Base-by-base conservation (phyloP, 768 basidiomycete species). In the Neoboletus subvelutipes region DNA sequence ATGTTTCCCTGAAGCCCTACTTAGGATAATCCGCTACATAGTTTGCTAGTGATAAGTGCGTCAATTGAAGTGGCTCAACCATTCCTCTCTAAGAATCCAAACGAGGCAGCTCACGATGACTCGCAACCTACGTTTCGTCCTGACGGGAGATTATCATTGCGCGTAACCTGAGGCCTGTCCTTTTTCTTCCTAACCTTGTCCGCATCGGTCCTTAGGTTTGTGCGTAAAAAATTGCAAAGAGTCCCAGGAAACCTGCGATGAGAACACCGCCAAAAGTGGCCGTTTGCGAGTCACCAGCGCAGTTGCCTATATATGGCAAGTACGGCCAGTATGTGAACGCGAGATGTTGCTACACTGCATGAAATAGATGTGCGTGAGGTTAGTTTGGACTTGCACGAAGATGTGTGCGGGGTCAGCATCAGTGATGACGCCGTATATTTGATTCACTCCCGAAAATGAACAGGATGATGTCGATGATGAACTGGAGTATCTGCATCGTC, bases 271-370 rank as follows among this genome's bases (percentile, higher is more conserved):
- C 53, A 28, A 71, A 64, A 11, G 66, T 10, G 13, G 67, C 67
- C 9, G 48, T 54, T 13, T 18, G 56, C 26, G 40, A 20, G 15
- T 68, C 69, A 12, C 67, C 69, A 15, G 61, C 61, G 5, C 67
- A 71, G 37, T 71, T 58, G 6, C 69, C 67, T 5, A 69, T 31
- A 33, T 69, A 69, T 5, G 67, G 67, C 53, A 68, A 45, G 31
- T 31, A 17, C 12, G 67, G 59, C 39, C 58, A 66, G 33, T 71
- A 69, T 6, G 56, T 71, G 62, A 68, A 66, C 31, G 54, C 64
- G 18, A 58, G 54, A 34, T 69, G 69, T 40, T 69, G 69, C 47
- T 69, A 69, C 13, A 67, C 67, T 69, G 45, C 39, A 52, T 4
- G 5, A 24, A 29, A 29, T 11, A 13, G 4, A 53, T 6, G 22